Evolutionary conservation across 129 eudicot genomes (phyloP).

Genomic region (Flaveria sonorensis): DNA sequence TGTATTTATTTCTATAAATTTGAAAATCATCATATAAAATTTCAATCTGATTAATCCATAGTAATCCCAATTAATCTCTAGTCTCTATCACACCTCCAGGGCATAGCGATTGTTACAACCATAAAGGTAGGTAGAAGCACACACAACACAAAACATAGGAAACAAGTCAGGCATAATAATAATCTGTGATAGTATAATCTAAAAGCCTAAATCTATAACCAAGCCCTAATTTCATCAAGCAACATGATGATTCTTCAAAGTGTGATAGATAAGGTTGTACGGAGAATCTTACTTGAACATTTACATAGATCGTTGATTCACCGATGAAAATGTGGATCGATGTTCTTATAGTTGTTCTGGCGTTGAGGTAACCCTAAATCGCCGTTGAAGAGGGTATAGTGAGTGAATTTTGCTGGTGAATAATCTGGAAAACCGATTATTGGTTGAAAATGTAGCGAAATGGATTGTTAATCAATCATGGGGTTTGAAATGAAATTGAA

Average conservation of each 20-base stretch:
- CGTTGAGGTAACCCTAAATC: conserved; percentile 28
- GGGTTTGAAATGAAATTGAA: not conserved
- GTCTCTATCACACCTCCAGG: no score
- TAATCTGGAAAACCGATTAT: not conserved
- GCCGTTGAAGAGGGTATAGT: conserved; percentile 6
- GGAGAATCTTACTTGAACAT: conserved; percentile 57
- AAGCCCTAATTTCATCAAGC: not conserved
- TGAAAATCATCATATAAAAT: no score
- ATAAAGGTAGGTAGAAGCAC: no score
- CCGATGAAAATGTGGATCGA: conserved; percentile 1
- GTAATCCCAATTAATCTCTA: no score
- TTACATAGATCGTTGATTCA: conserved; percentile 51
- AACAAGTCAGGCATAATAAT: no score
- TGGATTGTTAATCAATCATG: not conserved
- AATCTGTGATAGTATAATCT: no score
- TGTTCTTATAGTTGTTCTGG: conserved; percentile 1
- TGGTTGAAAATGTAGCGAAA: not conserved
- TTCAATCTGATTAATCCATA: no score
- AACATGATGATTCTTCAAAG: not conserved
- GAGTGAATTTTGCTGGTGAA: not conserved
- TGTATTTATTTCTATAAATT: no score
- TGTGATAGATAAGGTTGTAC: not conserved
- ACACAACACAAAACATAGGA: no score
- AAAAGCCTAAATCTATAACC: no score
- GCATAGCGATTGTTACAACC: no score